Percentiles rank a stretch among this genome's conserved stretches.
These are phyloP conservation scores for Colletotrichum sp. DNA, from an alignment of 2,329 filamentous ascomycete species.

Conservation along the genomic window DNA sequence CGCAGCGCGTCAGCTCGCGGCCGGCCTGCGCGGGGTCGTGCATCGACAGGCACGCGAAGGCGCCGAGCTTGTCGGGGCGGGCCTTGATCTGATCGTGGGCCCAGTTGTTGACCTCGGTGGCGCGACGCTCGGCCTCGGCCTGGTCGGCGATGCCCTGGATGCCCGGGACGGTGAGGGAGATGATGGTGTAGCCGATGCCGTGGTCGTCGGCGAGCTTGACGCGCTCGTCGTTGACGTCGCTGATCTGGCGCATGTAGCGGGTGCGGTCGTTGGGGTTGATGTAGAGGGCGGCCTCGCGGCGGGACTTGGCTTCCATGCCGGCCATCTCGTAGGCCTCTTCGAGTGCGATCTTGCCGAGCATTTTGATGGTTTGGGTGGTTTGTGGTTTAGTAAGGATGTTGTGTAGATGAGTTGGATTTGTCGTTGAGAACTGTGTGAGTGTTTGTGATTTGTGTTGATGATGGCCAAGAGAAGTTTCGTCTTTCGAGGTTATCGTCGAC, in stretches of 20 bases:
- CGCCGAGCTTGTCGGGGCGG: conserved; percentile 47
- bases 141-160: conserved; percentile 50
- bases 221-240: conserved; percentile 43
- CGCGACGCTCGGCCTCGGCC: conserved; percentile 43
- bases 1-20: conserved; percentile 55
- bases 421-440: not conserved
- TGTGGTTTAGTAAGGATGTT: not conserved
- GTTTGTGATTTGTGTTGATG: not conserved
- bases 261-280: conserved; percentile 55
- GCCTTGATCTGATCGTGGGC: conserved; percentile 40
- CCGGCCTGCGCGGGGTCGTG: conserved; percentile 57
- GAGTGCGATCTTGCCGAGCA: conserved; percentile 66
- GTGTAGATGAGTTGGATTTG: not conserved
- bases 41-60: conserved; percentile 56
- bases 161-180: conserved; percentile 54
- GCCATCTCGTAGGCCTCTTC: conserved; percentile 69
- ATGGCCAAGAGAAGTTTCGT: accelerated
- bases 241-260: conserved; percentile 61
- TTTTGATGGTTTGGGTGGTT: conserved; percentile 27
- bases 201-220: conserved; percentile 49
- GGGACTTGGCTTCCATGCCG: conserved; percentile 60
- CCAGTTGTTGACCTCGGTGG: conserved; percentile 48
- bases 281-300: conserved; percentile 67
- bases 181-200: conserved; percentile 52
- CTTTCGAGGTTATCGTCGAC: not conserved